Evolutionary conservation across 2,329 filamentous ascomycete species (phyloP).

Genomic region (Aspergillus spinulosporus): DNA sequence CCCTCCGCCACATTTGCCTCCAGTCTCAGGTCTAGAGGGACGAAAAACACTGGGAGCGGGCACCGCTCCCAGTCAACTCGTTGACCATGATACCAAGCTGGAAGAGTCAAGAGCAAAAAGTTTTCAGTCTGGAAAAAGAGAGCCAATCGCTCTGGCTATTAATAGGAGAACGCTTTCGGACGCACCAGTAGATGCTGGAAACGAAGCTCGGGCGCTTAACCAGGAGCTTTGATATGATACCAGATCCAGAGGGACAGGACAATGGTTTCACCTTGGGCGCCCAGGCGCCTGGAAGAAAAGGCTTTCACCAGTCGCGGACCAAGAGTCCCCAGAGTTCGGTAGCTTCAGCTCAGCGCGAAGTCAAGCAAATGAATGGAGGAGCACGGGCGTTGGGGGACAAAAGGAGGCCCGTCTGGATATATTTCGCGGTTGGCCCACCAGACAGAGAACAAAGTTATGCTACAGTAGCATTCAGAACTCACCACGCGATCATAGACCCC

Average conservation of each 20-base stretch:
- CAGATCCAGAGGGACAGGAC: conserved; percentile 1
- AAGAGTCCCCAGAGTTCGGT: background rate
- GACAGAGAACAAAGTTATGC: background rate
- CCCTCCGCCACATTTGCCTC: conserved; percentile 3
- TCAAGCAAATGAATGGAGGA: background rate
- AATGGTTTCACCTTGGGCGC: conserved; percentile 3
- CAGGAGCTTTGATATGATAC: conserved; percentile 22
- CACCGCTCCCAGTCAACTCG: background rate
- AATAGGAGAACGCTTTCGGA: background rate
- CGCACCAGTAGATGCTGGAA: background rate
- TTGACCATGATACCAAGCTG: background rate
- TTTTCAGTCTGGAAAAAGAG: background rate
- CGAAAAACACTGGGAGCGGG: background rate
- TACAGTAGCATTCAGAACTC: background rate
- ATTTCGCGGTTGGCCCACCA: background rate
- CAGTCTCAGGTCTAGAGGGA: background rate
- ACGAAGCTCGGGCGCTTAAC: conserved; percentile 18
- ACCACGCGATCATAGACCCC: background rate
- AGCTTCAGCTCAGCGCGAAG: background rate
- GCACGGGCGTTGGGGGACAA: background rate
- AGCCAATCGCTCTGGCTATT: conserved; percentile 4
- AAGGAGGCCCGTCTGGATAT: background rate
- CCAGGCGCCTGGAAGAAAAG: too few relatives aligned
- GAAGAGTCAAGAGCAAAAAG: background rate
- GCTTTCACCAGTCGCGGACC: background rate